Percentiles rank a stretch among this genome's conserved stretches.
These are phyloP conservation scores for Venturia carpophila DNA, from an alignment of 2,329 filamentous ascomycete genomes.

Conservation along the genomic window DNA sequence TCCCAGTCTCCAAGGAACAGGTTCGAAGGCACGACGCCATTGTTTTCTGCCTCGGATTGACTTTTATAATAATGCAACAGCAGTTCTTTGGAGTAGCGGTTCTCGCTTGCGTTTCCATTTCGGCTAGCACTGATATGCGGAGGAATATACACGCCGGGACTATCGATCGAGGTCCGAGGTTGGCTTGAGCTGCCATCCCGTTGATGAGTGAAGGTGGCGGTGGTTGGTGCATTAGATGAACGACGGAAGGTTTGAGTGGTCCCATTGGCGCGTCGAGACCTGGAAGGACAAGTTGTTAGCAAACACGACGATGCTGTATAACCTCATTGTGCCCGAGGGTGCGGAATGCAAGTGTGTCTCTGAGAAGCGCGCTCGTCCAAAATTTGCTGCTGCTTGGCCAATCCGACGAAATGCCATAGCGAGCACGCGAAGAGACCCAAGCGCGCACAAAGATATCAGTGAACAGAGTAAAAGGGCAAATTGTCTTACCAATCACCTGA, in stretches of 20 bases:
- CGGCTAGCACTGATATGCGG: conserved; percentile 52
- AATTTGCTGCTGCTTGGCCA: neutral
- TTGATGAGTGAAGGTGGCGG: conserved; percentile 29
- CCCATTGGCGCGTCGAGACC: conserved; percentile 58
- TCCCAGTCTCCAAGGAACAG: conserved; percentile 74
- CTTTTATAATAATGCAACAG: conserved; percentile 65
- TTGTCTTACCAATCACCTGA: conserved; percentile 40
- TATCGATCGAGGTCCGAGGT: conserved; percentile 31
- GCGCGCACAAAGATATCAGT: conserved; percentile 8
- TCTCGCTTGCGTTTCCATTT: conserved; percentile 47
- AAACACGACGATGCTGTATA: conserved; percentile 19
- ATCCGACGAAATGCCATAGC: conserved; percentile 2
- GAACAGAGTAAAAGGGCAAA: conserved; percentile 11
- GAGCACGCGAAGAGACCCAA: conserved; percentile 7
- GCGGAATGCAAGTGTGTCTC: neutral
- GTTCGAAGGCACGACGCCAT: conserved; percentile 54
- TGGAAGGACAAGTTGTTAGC: conserved; percentile 26
- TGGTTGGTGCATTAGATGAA: conserved; percentile 47
- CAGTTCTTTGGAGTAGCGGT: conserved; percentile 70
- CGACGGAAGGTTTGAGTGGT: conserved; percentile 60
- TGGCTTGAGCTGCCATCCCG: conserved; percentile 26
- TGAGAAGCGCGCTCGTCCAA: conserved; percentile 1
- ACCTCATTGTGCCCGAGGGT: neutral
- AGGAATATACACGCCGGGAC: conserved; percentile 50
- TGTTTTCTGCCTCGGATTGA: conserved; percentile 46